Conservation (phyloP, 73 alveolate genomes). For the Urostyla sp. region DNA sequence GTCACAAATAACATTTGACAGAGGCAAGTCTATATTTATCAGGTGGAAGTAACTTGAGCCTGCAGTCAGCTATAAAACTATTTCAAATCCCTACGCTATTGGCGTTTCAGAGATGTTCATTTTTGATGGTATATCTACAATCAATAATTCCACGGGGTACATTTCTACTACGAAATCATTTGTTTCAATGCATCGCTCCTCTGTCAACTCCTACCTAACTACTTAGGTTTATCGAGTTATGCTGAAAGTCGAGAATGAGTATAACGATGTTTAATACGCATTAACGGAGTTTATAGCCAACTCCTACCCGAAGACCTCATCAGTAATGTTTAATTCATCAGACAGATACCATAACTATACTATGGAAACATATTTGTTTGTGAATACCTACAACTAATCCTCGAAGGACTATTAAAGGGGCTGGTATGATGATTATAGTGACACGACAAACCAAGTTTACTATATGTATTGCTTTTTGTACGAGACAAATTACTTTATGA, state of each 20-base stretch:
- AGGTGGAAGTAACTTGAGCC: constrained; percentile 44
- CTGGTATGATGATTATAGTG: constrained; percentile 30
- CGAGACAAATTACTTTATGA: background rate
- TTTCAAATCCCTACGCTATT: background rate
- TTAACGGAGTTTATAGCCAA: constrained; percentile 27
- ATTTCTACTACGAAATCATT: background rate
- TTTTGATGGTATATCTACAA: constrained; percentile 41
- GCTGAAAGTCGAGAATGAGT: constrained; percentile 6
- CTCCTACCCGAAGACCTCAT: constrained; percentile 42
- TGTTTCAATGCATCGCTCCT: constrained; percentile 1
- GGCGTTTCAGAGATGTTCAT: background rate
- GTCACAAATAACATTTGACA: background rate
- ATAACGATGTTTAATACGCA: background rate
- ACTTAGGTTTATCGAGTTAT: constrained; percentile 5
- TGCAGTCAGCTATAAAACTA: background rate
- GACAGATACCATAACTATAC: constrained; percentile 31
- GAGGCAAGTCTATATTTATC: background rate
- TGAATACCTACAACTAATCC: background rate
- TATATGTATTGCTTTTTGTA: constrained; percentile 8
- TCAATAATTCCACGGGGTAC: background rate
- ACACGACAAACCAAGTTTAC: background rate
- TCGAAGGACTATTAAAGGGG: background rate
- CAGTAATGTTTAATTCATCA: background rate
- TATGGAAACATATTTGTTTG: background rate
- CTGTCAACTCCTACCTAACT: constrained; percentile 38